Evolutionary conservation across 2,329 filamentous ascomycete species (phyloP).

Genomic region (Talaromyces sp.): DNA sequence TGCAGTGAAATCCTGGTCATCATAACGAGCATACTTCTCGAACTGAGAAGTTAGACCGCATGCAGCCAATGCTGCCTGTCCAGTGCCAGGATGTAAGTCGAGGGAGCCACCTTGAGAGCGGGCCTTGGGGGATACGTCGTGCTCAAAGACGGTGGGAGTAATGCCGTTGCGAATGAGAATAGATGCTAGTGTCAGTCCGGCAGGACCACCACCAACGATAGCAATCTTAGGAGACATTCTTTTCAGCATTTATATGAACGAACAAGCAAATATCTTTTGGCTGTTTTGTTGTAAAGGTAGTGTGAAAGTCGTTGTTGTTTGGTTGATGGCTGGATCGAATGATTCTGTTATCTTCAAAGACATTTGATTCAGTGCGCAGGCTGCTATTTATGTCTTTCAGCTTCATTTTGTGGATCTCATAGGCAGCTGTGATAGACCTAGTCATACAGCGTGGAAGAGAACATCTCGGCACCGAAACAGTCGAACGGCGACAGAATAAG

Average conservation of each 20-base stretch:
- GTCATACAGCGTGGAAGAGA: neutral
- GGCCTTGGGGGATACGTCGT: slow-evolving; percentile 28
- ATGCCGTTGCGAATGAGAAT: slow-evolving; percentile 22
- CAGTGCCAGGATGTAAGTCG: slow-evolving; percentile 30
- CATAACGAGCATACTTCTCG: slow-evolving; percentile 25
- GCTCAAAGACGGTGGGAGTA: slow-evolving; percentile 30
- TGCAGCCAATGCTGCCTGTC: slow-evolving; percentile 27
- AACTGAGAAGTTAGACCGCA: slow-evolving; percentile 30
- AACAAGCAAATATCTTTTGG: neutral
- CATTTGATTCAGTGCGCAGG: neutral
- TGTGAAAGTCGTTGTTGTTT: neutral
- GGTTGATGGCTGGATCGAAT: neutral
- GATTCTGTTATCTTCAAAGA: too few relatives aligned
- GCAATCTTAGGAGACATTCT: slow-evolving; percentile 23
- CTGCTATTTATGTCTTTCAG: neutral
- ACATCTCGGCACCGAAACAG: neutral
- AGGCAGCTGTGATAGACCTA: neutral
- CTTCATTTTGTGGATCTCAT: neutral
- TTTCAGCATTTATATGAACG: neutral
- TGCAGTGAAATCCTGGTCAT: slow-evolving; percentile 22
- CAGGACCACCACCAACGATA: slow-evolving; percentile 27
- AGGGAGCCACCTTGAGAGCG: slow-evolving; percentile 30
- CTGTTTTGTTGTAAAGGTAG: neutral
- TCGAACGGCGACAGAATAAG: neutral
- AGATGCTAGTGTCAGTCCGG: slow-evolving; percentile 20